Evolutionary conservation across 768 basidiomycete species (phyloP), one percentile per base, ranked within the genome.

Genomic region (Chalciporus sphaerocephalus): DNA sequence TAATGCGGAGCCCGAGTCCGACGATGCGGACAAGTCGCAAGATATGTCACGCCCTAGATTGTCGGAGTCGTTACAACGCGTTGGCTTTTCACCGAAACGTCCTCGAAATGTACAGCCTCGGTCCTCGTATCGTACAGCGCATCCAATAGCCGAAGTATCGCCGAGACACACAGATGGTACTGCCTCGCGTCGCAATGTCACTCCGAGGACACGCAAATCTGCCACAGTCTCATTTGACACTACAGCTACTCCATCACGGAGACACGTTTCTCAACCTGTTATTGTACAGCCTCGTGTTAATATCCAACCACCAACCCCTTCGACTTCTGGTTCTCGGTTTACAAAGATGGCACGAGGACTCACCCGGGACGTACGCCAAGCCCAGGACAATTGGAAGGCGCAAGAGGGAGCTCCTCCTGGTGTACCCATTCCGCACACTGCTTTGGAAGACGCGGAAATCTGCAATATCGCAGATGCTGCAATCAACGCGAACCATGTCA

Each of bases 21-120:
- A 78, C 13, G 78, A 76, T 24, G 69, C 70, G 13, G 71, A 71
- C n/a, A 68, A 61, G 24, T 67, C 70, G 15, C 68, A 60, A 17
- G 69, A 71, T 12, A 63, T 69, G 4, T 59, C 77, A 6, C 76
- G 82, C 38, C 83, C 83, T 4, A 83, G 76, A 57, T 70, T 92
- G 23, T 73, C 84, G 1, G 87, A 90, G 55, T 80, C 85, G 4
- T 71, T 92, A 8, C 78, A 79, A 25, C 78, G 79, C 34, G 77
- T 85, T 30, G 77, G 57, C 2, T 86, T 90, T 64, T 88, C 87
- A 12, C 87, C 87, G 1, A 81, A 84, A 58, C 77, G 88, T 12
- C 87, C 85, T 1, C 79, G 85, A 9, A 78, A 67, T 45, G 65
- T 74, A 5, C 69, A 65, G 23, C 42, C 53, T 24, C 56, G 47